Conservation (phyloP, 2,329 filamentous ascomycete genomes). For the Pseudocercospora musae region DNA sequence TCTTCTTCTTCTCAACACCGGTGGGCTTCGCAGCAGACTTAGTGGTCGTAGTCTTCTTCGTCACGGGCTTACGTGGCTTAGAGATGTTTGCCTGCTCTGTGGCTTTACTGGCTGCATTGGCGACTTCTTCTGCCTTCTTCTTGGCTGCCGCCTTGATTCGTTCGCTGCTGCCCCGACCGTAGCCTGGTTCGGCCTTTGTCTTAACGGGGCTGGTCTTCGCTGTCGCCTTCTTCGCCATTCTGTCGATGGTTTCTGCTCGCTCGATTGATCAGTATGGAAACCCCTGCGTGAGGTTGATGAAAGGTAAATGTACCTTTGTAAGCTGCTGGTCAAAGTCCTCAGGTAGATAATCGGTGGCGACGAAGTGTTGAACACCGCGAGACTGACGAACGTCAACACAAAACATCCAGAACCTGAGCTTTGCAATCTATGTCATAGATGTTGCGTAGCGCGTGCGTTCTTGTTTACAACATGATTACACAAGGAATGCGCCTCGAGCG, state of each 20-base stretch:
- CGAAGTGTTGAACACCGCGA: not conserved
- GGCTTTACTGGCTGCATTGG: not conserved
- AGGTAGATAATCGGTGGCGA: not conserved
- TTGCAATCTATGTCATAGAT: slow-evolving; percentile 4
- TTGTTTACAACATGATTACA: slow-evolving; percentile 10
- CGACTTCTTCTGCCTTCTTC: slow-evolving; percentile 1
- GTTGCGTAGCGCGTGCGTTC: not conserved
- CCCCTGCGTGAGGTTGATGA: not conserved
- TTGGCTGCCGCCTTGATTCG: not conserved
- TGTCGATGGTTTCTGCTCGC: not conserved
- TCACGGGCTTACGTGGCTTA: slow-evolving; percentile 1
- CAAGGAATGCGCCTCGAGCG: slow-evolving; percentile 1
- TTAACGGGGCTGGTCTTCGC: not conserved
- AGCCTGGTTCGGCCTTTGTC: not conserved
- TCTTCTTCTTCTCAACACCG: not conserved
- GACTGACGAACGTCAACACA: not conserved
- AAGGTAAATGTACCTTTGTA: not conserved
- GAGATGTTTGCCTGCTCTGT: not conserved
- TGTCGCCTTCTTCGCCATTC: not conserved
- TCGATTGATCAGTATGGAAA: not conserved
- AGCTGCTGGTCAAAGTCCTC: not conserved
- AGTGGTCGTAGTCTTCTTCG: not conserved
- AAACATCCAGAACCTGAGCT: not conserved
- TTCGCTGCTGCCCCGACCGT: not conserved
- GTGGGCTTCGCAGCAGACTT: not conserved